A percentile compares a stretch with the other conserved stretches of the same genome.
These are phyloP conservation scores for Oryza punctata DNA, from an alignment of 176 grass and related monocot species.

Conservation along the genomic window DNA sequence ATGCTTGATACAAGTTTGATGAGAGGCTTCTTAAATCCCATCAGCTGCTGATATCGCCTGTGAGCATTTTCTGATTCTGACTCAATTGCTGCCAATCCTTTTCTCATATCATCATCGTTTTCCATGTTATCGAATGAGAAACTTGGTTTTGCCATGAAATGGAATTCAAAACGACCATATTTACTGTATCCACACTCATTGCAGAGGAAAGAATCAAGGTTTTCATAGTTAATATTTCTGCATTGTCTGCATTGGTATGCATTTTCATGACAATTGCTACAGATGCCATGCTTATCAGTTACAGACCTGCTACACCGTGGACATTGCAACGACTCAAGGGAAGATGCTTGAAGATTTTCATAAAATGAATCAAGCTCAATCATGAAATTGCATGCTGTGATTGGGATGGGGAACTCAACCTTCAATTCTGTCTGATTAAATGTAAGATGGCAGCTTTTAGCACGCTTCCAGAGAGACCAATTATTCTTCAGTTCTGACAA, in stretches of 20 bases:
- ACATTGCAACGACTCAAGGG: constrained; percentile 97
- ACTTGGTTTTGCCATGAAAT: constrained; percentile 98
- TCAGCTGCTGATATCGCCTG: constrained; percentile 93
- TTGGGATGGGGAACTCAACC: constrained; percentile 95
- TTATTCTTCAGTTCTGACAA: constrained; percentile 97
- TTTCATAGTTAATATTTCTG: constrained; percentile 98
- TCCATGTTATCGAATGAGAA: constrained; percentile 99
- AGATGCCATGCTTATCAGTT: constrained; percentile 97
- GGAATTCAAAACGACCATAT: constrained; percentile 99
- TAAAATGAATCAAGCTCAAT: constrained; percentile 99
- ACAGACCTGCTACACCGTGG: constrained; percentile 93
- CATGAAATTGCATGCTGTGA: constrained; percentile 98
- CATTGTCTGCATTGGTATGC: constrained; percentile 98
- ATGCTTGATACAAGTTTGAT: constrained; percentile 97
- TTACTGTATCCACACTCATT: constrained; percentile 99
- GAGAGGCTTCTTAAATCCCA: constrained; percentile 97
- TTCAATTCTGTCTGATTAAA: constrained; percentile 94
- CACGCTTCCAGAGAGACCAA: constrained; percentile 98
- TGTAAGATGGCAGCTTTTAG: constrained; percentile 92
- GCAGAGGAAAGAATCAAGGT: constrained; percentile 97
- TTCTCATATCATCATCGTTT: constrained; percentile 97
- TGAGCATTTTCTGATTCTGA: constrained; percentile 98
- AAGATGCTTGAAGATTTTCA: constrained; percentile 98
- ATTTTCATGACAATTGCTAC: constrained; percentile 98
- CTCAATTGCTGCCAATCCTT: constrained; percentile 95